Evolutionary conservation across 148 eudicot genomes (phyloP).

Genomic region (Diospyros lotus): DNA sequence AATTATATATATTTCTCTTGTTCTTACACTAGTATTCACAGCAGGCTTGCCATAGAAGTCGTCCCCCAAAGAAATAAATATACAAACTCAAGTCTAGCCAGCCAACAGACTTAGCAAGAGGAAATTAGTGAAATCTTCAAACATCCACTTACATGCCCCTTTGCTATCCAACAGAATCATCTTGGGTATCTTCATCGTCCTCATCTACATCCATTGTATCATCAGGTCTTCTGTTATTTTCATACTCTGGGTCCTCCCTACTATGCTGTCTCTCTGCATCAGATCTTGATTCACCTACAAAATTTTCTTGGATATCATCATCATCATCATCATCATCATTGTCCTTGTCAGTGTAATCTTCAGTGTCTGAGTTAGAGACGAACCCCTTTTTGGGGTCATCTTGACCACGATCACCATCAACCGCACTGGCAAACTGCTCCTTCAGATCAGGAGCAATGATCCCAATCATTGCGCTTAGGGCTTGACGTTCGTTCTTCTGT

Average conservation of each 20-base stretch:
- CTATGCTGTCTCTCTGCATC: conserved; percentile 55
- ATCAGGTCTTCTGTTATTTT: conserved; percentile 19
- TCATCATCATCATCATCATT: conserved; percentile 30
- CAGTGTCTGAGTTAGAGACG: conserved; percentile 55
- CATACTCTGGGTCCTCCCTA: conserved; percentile 22
- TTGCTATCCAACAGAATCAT: conserved; percentile 57
- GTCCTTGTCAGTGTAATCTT: conserved; percentile 47
- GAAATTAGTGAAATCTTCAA: background rate
- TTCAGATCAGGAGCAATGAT: conserved; percentile 75
- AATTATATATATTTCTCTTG: too few relatives aligned
- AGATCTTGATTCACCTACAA: conserved; percentile 27
- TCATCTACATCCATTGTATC: conserved; percentile 50
- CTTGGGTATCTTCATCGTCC: conserved; percentile 54
- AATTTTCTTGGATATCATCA: conserved; percentile 3
- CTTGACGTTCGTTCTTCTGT: conserved; percentile 45
- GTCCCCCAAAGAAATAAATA: too few relatives aligned
- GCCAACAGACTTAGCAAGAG: background rate
- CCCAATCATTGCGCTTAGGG: conserved; percentile 74
- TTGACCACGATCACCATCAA: conserved; percentile 18
- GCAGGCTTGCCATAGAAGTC: too few relatives aligned
- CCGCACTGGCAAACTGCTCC: conserved; percentile 54
- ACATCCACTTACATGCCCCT: background rate
- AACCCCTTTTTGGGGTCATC: conserved; percentile 30
- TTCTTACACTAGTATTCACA: too few relatives aligned
- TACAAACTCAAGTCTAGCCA: too few relatives aligned